A percentile compares a stretch with the other conserved stretches of the same genome.
Conservation (phyloP, 805 yeast species). For the Schizosaccharomyces cryophilus region DNA sequence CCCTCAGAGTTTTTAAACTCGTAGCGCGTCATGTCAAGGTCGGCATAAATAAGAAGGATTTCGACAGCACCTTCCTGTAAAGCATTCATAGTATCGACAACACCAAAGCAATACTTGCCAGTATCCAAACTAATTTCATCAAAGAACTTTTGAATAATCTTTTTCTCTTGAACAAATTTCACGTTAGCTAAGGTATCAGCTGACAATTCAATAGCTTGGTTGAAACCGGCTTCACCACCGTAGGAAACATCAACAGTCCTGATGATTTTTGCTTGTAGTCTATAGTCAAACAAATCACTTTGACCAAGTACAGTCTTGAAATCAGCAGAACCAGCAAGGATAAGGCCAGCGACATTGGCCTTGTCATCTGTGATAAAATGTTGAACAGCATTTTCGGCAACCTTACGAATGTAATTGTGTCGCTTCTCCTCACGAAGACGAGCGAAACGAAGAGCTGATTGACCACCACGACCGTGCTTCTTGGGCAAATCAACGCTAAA, state of each 20-base stretch:
- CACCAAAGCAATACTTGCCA: constrained; percentile 93
- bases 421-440: constrained; percentile 97
- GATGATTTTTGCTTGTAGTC: constrained; percentile 67
- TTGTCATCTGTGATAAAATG: constrained; percentile 87
- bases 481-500: constrained; percentile 94
- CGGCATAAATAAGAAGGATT: constrained; percentile 75
- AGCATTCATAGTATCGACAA: constrained; percentile 88
- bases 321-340: constrained; percentile 97
- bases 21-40: constrained; percentile 63
- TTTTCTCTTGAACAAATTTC: constrained; percentile 94
- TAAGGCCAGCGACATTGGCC: constrained; percentile 79
- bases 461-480: constrained; percentile 99
- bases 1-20: constrained; percentile 68
- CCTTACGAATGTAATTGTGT: constrained; percentile 94
- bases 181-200: constrained; percentile 94
- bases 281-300: constrained; percentile 78
- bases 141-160: constrained; percentile 69
- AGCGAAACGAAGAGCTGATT: constrained; percentile 95
- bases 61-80: constrained; percentile 92
- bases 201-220: constrained; percentile 93
- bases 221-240: constrained; percentile 98
- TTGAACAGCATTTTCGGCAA: constrained; percentile 94
- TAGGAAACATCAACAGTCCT: constrained; percentile 91
- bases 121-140: constrained; percentile 95
- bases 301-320: constrained; percentile 83